phyloP scores from a whole-genome alignment of 2,329 filamentous ascomycete species.

The Exutisphaerella laricina region DNA sequence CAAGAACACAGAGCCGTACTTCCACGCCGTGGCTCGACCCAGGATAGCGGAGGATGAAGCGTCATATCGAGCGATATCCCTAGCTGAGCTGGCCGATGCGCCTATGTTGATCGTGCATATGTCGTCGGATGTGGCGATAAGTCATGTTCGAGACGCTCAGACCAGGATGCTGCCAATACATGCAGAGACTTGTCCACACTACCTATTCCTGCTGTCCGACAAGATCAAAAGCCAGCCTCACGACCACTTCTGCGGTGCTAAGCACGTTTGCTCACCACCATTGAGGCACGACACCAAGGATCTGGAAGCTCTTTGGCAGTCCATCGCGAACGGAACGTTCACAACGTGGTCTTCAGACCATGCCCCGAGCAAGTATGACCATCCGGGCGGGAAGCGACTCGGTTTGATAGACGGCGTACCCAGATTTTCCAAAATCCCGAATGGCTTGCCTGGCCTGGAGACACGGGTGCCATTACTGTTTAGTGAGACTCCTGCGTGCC shows the following conservation, averaged over 20 bases:
- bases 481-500: conserved; percentile 30
- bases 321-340: conserved; percentile 34
- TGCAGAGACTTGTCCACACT: conserved; percentile 37
- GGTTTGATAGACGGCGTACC: conserved; percentile 34
- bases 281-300: conserved; percentile 30
- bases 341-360: conserved; percentile 34
- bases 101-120: conserved; percentile 53
- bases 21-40: conserved; percentile 44
- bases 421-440: conserved; percentile 40
- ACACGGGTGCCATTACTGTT: conserved; percentile 40
- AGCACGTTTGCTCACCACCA: conserved; percentile 35
- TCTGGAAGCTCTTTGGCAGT: conserved; percentile 33
- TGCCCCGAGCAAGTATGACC: conserved; percentile 37
- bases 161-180: conserved; percentile 33
- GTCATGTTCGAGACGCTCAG: conserved; percentile 34
- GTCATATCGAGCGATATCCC: conserved; percentile 46
- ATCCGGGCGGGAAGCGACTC: conserved; percentile 36
- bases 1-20: conserved; percentile 39
- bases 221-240: conserved; percentile 30
- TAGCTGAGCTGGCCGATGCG: conserved; percentile 46
- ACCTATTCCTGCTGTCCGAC: conserved; percentile 33
- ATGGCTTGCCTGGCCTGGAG: conserved; percentile 41
- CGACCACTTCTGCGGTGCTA: conserved; percentile 34
- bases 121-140: conserved; percentile 36
- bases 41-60: conserved; percentile 46